Conservation (phyloP, 2,329 filamentous ascomycete species). For the Phaeosphaeriaceae sp. region DNA sequence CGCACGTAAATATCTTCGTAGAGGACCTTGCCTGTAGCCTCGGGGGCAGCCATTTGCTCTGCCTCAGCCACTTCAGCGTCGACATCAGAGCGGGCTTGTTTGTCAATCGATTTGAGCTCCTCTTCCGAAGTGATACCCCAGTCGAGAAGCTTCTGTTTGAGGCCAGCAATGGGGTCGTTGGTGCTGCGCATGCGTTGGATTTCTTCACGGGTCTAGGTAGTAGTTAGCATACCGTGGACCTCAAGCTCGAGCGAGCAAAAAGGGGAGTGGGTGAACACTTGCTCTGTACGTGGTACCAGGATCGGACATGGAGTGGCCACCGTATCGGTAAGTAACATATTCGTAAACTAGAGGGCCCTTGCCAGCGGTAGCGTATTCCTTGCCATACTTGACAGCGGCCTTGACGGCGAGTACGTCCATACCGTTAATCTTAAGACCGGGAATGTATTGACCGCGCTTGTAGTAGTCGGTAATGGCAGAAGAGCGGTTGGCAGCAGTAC, state of each 20-base stretch:
- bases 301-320: constrained; percentile 99
- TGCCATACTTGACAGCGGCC: constrained; percentile 92
- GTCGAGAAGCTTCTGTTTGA: constrained; percentile 98
- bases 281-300: constrained; percentile 95
- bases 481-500: constrained; percentile 91
- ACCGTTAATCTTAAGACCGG: constrained; percentile 98
- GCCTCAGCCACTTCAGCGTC: constrained; percentile 89
- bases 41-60: constrained; percentile 84
- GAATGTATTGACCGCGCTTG: constrained; percentile 99
- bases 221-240: constrained; percentile 19
- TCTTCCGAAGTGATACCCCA: constrained; percentile 92
- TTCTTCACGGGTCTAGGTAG: constrained; percentile 83
- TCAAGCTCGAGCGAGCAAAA: too few relatives aligned
- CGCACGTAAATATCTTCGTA: constrained; percentile 96
- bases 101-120: constrained; percentile 95
- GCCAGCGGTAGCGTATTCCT: constrained; percentile 80
- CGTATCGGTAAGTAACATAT: constrained; percentile 99
- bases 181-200: constrained; percentile 99
- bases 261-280: constrained; percentile 17
- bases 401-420: constrained; percentile 99
- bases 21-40: constrained; percentile 79
- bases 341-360: constrained; percentile 96
- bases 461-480: constrained; percentile 99
- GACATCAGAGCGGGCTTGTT: constrained; percentile 84
- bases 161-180: constrained; percentile 95